phyloP scores from a whole-genome alignment of 257 asterid species.

The Nicotiana undulata region DNA sequence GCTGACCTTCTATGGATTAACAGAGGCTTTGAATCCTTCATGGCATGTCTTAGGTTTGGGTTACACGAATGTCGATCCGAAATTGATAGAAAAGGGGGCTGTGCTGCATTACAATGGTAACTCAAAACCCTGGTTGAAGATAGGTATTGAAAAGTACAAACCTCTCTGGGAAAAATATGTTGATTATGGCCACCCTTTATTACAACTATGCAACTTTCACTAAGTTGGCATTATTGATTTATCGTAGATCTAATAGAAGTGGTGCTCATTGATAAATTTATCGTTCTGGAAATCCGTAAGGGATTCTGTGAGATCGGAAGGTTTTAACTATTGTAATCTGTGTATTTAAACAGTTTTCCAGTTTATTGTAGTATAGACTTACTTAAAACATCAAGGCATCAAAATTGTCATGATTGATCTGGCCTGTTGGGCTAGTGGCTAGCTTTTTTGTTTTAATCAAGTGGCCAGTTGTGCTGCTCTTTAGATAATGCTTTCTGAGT shows the following conservation, averaged over 20 bases:
- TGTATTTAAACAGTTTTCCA: not conserved
- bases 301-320: not conserved
- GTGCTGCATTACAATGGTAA: constrained; percentile 42
- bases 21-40: constrained; percentile 31
- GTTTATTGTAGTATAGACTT: not conserved
- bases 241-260: not conserved
- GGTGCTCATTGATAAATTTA: not conserved
- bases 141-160: constrained; percentile 40
- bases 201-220: constrained; percentile 34
- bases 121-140: constrained; percentile 46
- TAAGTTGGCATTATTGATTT: constrained; percentile 8
- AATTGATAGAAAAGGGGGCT: constrained; percentile 37
- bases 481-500: no score
- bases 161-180: constrained; percentile 37
- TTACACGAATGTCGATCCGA: constrained; percentile 33
- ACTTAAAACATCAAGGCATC: not conserved
- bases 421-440: not conserved
- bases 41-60: constrained; percentile 51
- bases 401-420: not conserved
- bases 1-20: constrained; percentile 42
- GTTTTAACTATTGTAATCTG: not conserved
- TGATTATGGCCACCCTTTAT: constrained; percentile 30
- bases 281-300: not conserved
- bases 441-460: no score
- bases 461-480: no score